Evolutionary conservation across 73 alveolate genomes (phyloP).

Genomic region (Symbiodinium natans): DNA sequence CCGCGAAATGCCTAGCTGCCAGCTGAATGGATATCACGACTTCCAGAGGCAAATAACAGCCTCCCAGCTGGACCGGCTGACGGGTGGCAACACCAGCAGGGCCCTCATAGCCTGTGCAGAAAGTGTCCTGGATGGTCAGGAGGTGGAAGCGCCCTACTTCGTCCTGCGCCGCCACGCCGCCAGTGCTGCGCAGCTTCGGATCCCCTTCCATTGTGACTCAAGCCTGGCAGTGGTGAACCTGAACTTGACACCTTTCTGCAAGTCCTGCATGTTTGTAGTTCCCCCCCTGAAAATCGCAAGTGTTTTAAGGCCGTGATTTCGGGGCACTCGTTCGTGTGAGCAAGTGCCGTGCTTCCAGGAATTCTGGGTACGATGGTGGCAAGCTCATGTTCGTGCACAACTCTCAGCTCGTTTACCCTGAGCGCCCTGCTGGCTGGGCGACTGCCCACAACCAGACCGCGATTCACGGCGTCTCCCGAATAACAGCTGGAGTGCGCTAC

Average conservation of each 20-base stretch:
- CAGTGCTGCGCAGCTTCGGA: background rate
- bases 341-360: background rate
- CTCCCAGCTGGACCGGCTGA: background rate
- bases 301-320: background rate
- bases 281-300: background rate
- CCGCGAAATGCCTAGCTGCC: background rate
- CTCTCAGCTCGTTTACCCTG: background rate
- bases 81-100: background rate
- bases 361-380: background rate
- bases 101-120: background rate
- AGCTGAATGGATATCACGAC: background rate
- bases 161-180: background rate
- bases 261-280: background rate
- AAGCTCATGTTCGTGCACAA: background rate
- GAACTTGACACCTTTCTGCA: background rate
- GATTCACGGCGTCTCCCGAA: background rate
- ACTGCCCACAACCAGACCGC: background rate
- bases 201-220: background rate
- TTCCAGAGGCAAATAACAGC: background rate
- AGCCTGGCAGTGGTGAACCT: background rate
- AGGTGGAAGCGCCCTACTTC: background rate
- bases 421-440: background rate
- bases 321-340: background rate
- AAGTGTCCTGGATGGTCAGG: background rate
- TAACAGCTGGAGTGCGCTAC: background rate